Base-by-base conservation (phyloP, 129 eudicot species). In the Scalesia atractyloides region DNA sequence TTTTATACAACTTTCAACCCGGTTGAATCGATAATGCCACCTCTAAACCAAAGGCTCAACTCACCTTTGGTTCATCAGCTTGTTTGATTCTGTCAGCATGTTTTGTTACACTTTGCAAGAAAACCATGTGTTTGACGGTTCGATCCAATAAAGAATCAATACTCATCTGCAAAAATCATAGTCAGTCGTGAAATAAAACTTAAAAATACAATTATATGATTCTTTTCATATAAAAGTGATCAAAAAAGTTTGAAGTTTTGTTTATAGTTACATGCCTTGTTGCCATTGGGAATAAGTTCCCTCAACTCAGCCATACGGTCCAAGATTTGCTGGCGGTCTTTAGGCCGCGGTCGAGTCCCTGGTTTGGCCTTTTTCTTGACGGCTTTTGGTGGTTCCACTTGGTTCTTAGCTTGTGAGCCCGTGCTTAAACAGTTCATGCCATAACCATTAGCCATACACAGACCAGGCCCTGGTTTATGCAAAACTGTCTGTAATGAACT, bases 51-150 rank as follows among this genome's bases (percentile, higher is more conserved):
- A 52, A 18, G 49, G 24, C 41, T 68, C 24, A 17, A 1, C 56
- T 80, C 78, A 89, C 98, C 98, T 87, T 86, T 43, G 84, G 63
- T 80, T 79, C 78, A 68, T 84, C 79, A 66, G 77, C 73, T 68
- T 79, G 79, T 80, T 82, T 85, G 2, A 89, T 77, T 59, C 76
- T 77, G 34, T 89, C 90, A 3, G 87, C 95, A 61, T 89, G 91
- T 78, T 77, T 83, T 53, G 83, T 82, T 68, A 94, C 79, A 75
- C 87, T 81, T 82, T 94, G 96, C 91, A 90, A 76, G 85, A 85
- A 94, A 78, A 86, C 82, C 96, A 94, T 86, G 87, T 94, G 96
- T 52, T 87, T 87, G 71, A 94, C 82, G 1, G 98, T 90, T 41
- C 84, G 85, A 72, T 84, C 91, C 88, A 94, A 84, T 84, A 94